Conservation (phyloP, 345 rosid genomes). For the Eucalyptus sp. region DNA sequence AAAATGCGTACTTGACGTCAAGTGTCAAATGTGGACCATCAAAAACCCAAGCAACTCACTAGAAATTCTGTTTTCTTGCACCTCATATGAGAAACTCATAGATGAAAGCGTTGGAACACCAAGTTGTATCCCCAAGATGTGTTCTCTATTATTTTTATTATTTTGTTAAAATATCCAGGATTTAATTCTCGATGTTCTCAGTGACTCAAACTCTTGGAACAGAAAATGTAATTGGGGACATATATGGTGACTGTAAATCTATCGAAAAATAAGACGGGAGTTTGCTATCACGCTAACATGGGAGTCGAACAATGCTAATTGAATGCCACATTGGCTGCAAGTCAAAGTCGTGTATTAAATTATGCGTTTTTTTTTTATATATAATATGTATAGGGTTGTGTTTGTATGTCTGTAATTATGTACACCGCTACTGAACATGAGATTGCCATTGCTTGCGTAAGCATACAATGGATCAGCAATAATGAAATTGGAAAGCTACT, state of each 20-base stretch:
- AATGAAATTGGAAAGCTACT: not conserved
- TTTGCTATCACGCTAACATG: not conserved
- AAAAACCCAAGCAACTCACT: not conserved
- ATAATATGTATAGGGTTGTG: not conserved
- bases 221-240: not conserved
- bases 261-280: fast-evolving
- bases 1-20: too few relatives aligned
- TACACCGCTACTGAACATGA: too few relatives aligned
- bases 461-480: not conserved
- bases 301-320: not conserved
- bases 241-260: too few relatives aligned
- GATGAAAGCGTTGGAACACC: not conserved
- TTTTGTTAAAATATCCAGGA: fast-evolving
- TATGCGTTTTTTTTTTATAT: fast-evolving
- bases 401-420: not conserved
- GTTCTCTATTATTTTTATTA: too few relatives aligned
- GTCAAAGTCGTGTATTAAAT: not conserved
- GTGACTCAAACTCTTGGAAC: fast-evolving
- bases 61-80: fast-evolving
- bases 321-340: not conserved
- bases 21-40: not conserved
- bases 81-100: not conserved
- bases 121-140: not conserved
- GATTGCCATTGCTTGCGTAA: not conserved
- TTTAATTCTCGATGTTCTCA: too few relatives aligned